Conservation (phyloP, 2,329 filamentous ascomycete species). For the Fusarium decemcellulare region DNA sequence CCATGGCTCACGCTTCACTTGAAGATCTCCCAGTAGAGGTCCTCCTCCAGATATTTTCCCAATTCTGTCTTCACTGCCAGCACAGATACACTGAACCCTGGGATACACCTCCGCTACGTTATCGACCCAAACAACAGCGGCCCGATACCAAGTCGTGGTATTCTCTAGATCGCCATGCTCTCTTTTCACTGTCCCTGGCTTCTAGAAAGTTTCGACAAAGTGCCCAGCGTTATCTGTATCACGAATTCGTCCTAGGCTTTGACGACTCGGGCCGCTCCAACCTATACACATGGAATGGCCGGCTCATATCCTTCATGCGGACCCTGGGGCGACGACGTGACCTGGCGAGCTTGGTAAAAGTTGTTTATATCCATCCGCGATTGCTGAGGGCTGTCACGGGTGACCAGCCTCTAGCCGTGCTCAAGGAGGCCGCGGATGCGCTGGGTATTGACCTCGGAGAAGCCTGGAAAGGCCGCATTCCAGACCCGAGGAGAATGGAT, state of each 20-base stretch:
- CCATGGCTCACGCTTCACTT: not conserved
- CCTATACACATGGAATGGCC: conserved; percentile 13
- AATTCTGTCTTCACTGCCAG: conserved; percentile 24
- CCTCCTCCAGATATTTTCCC: conserved; percentile 2
- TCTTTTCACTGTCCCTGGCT: conserved; percentile 13
- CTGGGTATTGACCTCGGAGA: conserved; percentile 13
- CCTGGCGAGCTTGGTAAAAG: conserved; percentile 11
- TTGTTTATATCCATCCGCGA: conserved; percentile 1
- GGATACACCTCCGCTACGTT: conserved; percentile 1
- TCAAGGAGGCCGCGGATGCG: conserved; percentile 9
- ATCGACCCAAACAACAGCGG: not conserved
- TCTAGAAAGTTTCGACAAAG: conserved; percentile 11
- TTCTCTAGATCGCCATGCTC: conserved; percentile 13
- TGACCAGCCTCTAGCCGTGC: not conserved
- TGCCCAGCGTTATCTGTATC: conserved; percentile 17
- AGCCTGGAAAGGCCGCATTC: conserved; percentile 6
- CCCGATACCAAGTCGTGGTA: conserved; percentile 9
- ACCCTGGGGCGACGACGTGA: conserved; percentile 6
- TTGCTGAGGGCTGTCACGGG: not conserved
- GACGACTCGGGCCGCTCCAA: conserved; percentile 12
- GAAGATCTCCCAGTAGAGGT: conserved; percentile 1
- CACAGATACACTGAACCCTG: conserved; percentile 8
- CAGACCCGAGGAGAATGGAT: not conserved
- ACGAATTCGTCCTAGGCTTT: conserved; percentile 18
- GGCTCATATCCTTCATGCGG: conserved; percentile 16